Percentiles rank a stretch among this genome's conserved stretches.
phyloP scores from a whole-genome alignment of 306 rosid genomes.

The Lithocarpus polystachyus region DNA sequence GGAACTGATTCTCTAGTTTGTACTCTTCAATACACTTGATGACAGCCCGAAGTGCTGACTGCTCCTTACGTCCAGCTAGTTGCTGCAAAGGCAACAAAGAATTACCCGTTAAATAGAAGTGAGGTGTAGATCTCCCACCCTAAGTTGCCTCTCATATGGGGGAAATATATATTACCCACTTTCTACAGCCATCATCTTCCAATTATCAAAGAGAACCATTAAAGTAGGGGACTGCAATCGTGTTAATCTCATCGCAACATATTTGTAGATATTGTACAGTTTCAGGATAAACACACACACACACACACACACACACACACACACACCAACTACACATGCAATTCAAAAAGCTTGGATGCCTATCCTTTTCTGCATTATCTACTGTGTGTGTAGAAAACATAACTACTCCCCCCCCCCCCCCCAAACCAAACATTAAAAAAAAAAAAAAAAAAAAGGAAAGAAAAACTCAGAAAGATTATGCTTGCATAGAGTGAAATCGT shows the following conservation, averaged over 20 bases:
- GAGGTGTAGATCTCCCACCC: slow-evolving; percentile 5
- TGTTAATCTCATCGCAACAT: background rate
- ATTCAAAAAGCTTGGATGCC: too few relatives aligned
- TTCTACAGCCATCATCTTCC: slow-evolving; percentile 20
- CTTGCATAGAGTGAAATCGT: background rate
- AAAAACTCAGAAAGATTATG: too few relatives aligned
- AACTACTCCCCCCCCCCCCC: too few relatives aligned
- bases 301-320: too few relatives aligned
- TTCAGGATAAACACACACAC: too few relatives aligned
- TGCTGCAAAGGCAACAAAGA: slow-evolving; percentile 48
- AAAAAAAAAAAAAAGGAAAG: too few relatives aligned
- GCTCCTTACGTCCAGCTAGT: slow-evolving; percentile 95
- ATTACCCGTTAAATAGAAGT: slow-evolving; percentile 22
- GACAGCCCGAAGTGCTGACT: slow-evolving; percentile 86
- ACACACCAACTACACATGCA: too few relatives aligned
- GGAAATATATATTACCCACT: slow-evolving; percentile 21
- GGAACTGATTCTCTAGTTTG: slow-evolving; percentile 82
- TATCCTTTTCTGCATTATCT: too few relatives aligned
- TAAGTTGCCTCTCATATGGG: slow-evolving; percentile 12
- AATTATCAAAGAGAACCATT: slow-evolving; percentile 10
- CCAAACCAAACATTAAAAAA: too few relatives aligned
- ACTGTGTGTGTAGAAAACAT: too few relatives aligned
- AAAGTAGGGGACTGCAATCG: background rate
- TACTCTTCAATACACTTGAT: slow-evolving; percentile 96
- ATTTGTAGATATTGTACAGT: background rate